Evolutionary conservation across 805 yeast genomes (phyloP), one percentile per base, ranked within the genome.

Genomic region (Wickerhamiella spandovensis): DNA sequence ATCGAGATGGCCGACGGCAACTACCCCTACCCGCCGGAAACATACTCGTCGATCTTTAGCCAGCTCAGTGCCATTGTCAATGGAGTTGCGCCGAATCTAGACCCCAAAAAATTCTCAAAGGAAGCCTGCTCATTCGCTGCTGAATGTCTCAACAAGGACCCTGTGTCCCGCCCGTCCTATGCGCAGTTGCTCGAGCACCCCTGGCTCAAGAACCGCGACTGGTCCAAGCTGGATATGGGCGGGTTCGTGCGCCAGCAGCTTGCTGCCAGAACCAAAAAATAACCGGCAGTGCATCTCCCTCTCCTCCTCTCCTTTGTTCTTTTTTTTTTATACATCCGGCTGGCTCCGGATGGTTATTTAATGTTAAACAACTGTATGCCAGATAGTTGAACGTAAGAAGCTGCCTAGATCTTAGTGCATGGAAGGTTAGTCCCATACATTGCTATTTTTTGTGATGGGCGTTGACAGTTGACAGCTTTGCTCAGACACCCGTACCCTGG

Each of bases 21-120:
- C 51, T 92, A 90, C 65, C 98, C 98, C n/a, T 92, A 90, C 61
- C 95, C 97, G 5, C 84, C 95, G 1, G 97, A 92, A 60, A 84
- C 95, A 2, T 88, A 79, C 61, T 85, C 79, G 56, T 87, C 85
- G 64, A 86, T 92, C 12, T 89, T 92, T 61, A 82, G 92, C 6
- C 98, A 92, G 67, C 73, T 92, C 56, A 82, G 87, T 67, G 97
- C 97, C 2, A 92, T 92, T 60, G 97, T 92, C n/a, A 94, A 86
- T 62, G 96, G 95, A 10, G 88, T 84, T 24, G 87, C 95, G 3
- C 96, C 96, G n/a, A 69, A 71, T 44, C 69, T 88, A 48, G 89
- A 89, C 17, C 67, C 72, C 2, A 75, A 66, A 48, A 69, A 67
- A 58, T 92, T 77, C 62, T 77, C 89, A 1, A 64, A 71, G n/a